phyloP scores from a whole-genome alignment of 805 yeast species.

The Starmerella gropengiesseri region DNA sequence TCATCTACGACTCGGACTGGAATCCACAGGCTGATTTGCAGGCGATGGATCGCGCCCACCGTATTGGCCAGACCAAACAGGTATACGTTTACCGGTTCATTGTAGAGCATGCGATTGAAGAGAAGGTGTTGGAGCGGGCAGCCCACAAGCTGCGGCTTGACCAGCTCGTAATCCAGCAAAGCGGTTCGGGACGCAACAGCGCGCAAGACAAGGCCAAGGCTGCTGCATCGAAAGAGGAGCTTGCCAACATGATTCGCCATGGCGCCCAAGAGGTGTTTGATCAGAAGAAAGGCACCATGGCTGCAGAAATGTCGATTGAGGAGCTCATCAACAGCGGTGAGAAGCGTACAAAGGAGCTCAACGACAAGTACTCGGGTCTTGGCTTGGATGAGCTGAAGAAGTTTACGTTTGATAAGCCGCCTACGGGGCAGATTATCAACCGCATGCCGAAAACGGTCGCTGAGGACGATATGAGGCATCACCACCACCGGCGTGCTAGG shows the following conservation, averaged over 20 bases:
- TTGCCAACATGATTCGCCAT: constrained; percentile 88
- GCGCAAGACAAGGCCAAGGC: constrained; percentile 24
- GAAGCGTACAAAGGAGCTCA: constrained; percentile 65
- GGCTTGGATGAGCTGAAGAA: constrained; percentile 91
- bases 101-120: constrained; percentile 94
- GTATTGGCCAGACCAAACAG: constrained; percentile 95
- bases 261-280: constrained; percentile 88
- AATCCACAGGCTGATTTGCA: constrained; percentile 96
- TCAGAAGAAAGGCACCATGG: constrained; percentile 26
- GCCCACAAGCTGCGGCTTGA: constrained; percentile 88
- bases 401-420: constrained; percentile 58
- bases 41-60: constrained; percentile 96
- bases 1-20: constrained; percentile 91
- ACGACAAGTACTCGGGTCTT: constrained; percentile 68
- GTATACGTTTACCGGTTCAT: constrained; percentile 85
- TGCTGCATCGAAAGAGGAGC: constrained; percentile 55
- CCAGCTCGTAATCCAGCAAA: constrained; percentile 87
- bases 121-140: constrained; percentile 88
- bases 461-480: constrained; percentile 20
- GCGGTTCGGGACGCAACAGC: constrained; percentile 37
- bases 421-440: constrained; percentile 14
- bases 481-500: constrained; percentile 38
- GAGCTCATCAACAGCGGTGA: constrained; percentile 71
- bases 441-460: constrained; percentile 14
- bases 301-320: constrained; percentile 51